These are phyloP conservation scores for Digitaria exilis DNA, from an alignment of 202 grass and related monocot genomes.

Conservation along the genomic window DNA sequence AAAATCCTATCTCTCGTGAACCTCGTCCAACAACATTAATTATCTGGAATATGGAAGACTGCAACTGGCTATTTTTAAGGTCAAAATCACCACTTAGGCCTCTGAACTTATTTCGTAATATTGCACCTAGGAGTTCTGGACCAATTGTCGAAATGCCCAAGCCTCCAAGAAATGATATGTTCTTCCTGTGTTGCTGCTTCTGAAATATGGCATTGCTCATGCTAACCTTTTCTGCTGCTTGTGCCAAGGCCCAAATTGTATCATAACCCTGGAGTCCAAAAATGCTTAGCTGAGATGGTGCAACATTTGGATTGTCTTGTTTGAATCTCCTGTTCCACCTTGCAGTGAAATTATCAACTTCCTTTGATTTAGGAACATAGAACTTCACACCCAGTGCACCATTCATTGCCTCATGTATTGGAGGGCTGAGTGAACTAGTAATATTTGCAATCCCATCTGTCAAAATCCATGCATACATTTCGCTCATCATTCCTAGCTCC, in stretches of 20 bases:
- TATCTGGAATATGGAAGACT: slow-evolving; percentile 45
- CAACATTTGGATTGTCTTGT: slow-evolving; percentile 30
- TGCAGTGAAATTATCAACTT: slow-evolving; percentile 43
- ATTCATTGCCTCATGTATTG: slow-evolving; percentile 39
- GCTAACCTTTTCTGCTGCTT: slow-evolving; percentile 42
- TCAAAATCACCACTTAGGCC: slow-evolving; percentile 64
- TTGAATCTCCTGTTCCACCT: slow-evolving; percentile 58
- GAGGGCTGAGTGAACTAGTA: not conserved
- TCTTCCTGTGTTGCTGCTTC: not conserved
- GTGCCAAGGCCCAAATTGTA: slow-evolving; percentile 46
- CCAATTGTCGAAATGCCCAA: slow-evolving; percentile 44
- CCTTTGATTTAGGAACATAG: slow-evolving; percentile 37
- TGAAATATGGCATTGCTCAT: not conserved
- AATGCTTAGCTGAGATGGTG: slow-evolving; percentile 7
- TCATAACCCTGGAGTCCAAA: slow-evolving; percentile 48
- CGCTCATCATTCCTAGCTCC: slow-evolving; percentile 44
- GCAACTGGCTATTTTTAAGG: slow-evolving; percentile 40
- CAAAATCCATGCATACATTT: slow-evolving; percentile 45
- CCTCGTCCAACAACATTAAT: slow-evolving; percentile 54
- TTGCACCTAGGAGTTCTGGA: slow-evolving; percentile 33
- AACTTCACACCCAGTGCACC: slow-evolving; percentile 47
- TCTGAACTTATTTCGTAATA: slow-evolving; percentile 44
- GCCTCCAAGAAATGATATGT: not conserved
- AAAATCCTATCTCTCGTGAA: slow-evolving; percentile 50
- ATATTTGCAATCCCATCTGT: slow-evolving; percentile 43